Evolutionary conservation across 2,329 filamentous ascomycete genomes (phyloP).

Genomic region (Epichloe glyceriae): DNA sequence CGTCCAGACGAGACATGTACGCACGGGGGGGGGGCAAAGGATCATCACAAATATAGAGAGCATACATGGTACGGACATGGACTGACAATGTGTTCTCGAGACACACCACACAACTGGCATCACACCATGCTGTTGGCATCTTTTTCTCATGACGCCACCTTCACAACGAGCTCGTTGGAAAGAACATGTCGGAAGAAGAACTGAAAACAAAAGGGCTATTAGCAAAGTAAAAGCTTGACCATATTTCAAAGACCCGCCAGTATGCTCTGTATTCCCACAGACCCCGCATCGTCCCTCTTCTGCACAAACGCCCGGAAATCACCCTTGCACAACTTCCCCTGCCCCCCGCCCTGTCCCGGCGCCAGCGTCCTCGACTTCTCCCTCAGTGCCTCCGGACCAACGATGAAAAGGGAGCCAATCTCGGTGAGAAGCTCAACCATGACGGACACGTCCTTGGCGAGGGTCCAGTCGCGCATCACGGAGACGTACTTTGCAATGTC

Average conservation of each 20-base stretch:
- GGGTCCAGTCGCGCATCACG: constrained; percentile 69
- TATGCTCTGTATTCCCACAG: constrained; percentile 70
- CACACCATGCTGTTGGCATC: too few species aligned
- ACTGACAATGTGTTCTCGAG: too few species aligned
- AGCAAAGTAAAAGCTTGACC: not conserved
- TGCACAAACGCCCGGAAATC: constrained; percentile 77
- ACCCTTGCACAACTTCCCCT: constrained; percentile 48
- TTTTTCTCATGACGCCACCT: too few species aligned
- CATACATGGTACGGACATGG: too few species aligned
- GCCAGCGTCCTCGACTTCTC: constrained; percentile 53
- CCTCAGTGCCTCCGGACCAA: constrained; percentile 65
- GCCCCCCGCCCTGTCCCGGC: constrained; percentile 25
- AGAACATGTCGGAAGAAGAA: not conserved
- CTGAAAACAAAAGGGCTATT: not conserved
- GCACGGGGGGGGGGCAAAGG: too few species aligned
- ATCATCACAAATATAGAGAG: too few species aligned
- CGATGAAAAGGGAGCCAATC: constrained; percentile 91
- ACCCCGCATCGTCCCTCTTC: constrained; percentile 71
- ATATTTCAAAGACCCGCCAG: constrained; percentile 47
- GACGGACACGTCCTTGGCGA: constrained; percentile 53
- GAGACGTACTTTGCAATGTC: constrained; percentile 91
- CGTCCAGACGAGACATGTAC: too few species aligned
- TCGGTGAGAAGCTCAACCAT: constrained; percentile 80
- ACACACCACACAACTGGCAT: too few species aligned
- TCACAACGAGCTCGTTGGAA: not conserved